These are phyloP conservation scores for Globisporangium orthogonon DNA, from an alignment of 352 stramenopile genomes.

Conservation along the genomic window DNA sequence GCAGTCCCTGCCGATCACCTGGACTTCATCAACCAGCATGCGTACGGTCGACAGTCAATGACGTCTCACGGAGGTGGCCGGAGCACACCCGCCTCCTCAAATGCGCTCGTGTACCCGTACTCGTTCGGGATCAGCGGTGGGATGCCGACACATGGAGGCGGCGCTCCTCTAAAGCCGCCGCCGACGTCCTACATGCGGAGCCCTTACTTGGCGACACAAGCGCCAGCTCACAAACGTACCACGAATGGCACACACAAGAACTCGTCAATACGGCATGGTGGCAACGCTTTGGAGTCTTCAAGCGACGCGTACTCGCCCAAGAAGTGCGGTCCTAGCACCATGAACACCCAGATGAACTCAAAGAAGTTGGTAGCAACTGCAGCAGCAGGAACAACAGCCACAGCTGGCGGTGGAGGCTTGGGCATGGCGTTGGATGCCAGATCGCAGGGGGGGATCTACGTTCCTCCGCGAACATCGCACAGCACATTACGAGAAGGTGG, in stretches of 20 bases:
- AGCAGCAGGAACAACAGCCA: not conserved
- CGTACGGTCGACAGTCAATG: conserved; percentile 32
- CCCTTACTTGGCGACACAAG: conserved; percentile 19
- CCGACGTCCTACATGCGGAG: conserved; percentile 42
- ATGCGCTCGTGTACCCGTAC: conserved; percentile 24
- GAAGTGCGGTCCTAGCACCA: conserved; percentile 28
- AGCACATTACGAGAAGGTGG: conserved; percentile 20
- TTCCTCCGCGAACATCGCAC: conserved; percentile 35
- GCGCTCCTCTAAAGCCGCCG: conserved; percentile 38
- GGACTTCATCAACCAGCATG: conserved; percentile 31
- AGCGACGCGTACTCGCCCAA: conserved; percentile 50
- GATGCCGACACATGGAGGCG: not conserved
- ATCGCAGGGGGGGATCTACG: conserved; percentile 22
- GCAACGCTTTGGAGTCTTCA: conserved; percentile 26
- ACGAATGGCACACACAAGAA: conserved; percentile 4
- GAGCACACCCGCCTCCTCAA: not conserved
- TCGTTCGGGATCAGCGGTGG: conserved; percentile 7
- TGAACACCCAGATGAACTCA: not conserved
- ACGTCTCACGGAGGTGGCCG: conserved; percentile 47
- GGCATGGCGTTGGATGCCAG: conserved; percentile 1
- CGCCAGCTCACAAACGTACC: conserved; percentile 18
- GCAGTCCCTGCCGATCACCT: conserved; percentile 27
- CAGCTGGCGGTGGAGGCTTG: not conserved
- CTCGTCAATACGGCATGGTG: conserved; percentile 4
- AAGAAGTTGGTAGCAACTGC: conserved; percentile 3